These are phyloP conservation scores for Ceratocystis colombiana DNA, from an alignment of 2,329 filamentous ascomycete genomes.

Conservation along the genomic window DNA sequence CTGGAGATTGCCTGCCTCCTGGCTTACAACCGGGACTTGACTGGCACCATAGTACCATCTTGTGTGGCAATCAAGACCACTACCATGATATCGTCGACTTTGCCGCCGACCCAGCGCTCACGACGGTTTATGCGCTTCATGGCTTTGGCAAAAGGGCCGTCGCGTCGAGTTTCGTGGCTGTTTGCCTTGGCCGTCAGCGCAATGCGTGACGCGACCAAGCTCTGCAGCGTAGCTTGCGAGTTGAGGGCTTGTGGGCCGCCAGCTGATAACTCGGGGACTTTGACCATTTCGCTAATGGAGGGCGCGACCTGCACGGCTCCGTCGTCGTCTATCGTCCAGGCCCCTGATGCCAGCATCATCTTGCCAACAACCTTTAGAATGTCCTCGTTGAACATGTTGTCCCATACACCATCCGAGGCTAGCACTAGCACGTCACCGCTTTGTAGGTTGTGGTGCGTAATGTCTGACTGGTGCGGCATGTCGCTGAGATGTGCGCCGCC, in stretches of 20 bases:
- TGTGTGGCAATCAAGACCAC: constrained; percentile 70
- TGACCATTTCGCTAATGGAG: constrained; percentile 45
- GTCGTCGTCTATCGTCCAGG: constrained; percentile 56
- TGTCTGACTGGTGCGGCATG: constrained; percentile 70
- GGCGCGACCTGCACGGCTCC: constrained; percentile 54
- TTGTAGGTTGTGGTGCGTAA: constrained; percentile 63
- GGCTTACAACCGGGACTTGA: constrained; percentile 31
- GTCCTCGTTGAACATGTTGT: constrained; percentile 88
- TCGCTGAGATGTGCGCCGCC: constrained; percentile 75
- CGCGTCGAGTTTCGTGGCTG: constrained; percentile 67
- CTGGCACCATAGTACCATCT: constrained; percentile 34
- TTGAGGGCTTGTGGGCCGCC: constrained; percentile 16
- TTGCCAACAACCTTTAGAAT: constrained; percentile 69
- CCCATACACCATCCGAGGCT: constrained; percentile 90
- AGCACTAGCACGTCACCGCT: constrained; percentile 92
- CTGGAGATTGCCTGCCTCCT: not conserved
- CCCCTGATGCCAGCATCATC: constrained; percentile 62
- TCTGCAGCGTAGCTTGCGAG: constrained; percentile 53
- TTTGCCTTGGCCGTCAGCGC: constrained; percentile 74
- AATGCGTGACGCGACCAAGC: constrained; percentile 66
- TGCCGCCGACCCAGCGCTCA: constrained; percentile 83
- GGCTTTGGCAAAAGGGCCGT: constrained; percentile 91
- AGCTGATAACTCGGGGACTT: constrained; percentile 29
- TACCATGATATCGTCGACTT: constrained; percentile 90
- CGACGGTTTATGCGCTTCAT: constrained; percentile 78